Base-by-base conservation (phyloP, 1,284 basidiomycete species). In the Apiotrichum siamense region DNA sequence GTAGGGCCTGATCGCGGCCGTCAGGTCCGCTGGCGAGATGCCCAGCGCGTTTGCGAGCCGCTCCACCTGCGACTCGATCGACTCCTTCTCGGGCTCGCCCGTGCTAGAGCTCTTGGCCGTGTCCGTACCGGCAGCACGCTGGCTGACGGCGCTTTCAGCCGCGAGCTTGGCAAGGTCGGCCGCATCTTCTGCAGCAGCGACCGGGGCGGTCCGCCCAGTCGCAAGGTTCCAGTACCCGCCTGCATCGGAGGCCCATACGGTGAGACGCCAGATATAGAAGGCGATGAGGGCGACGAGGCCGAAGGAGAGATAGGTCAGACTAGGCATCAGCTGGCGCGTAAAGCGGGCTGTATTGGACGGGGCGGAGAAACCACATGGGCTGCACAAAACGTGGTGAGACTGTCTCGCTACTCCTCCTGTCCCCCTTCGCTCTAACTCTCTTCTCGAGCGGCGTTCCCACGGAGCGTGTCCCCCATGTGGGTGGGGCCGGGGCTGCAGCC, bases 211-310 rank as follows among this genome's bases (percentile, higher is more conserved):
- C 3, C 73, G n/a, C n/a, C n/a, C 72, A 3, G 70, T 72, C 51
- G 70, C 52, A 36, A 73, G 59, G 32, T 69, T 66, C 71, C 71
- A 74, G 56, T 75, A 75, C 3, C 73, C 73, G 13, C 73, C 73
- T 2, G 60, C 69, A 9, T 73, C 56, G 23, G 45, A 39, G 2
- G 72, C 73, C 70, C 70, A 74, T 37, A 71, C 62, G 10, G 70
- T 72, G 44, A 70, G 56, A 27, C 71, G 51, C 70, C 71, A 75
- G 33, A 60, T 56, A 58, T 75, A 75, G 60, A 73, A 73, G 15
- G 54, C 61, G n/a, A 52, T 45, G 17, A 75, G 35, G n/a, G 60
- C 55, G 29, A 62, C 13, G 13, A 75, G 63, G 21, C 60, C 62
- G 20, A 69, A 47, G 23, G 63, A 49, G 35, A 75, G 61, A 63